Percentiles rank a stretch among this genome's conserved stretches.
Conservation (phyloP, 371 early-diverging fungal genomes). For the Haplosporangium sp. region DNA sequence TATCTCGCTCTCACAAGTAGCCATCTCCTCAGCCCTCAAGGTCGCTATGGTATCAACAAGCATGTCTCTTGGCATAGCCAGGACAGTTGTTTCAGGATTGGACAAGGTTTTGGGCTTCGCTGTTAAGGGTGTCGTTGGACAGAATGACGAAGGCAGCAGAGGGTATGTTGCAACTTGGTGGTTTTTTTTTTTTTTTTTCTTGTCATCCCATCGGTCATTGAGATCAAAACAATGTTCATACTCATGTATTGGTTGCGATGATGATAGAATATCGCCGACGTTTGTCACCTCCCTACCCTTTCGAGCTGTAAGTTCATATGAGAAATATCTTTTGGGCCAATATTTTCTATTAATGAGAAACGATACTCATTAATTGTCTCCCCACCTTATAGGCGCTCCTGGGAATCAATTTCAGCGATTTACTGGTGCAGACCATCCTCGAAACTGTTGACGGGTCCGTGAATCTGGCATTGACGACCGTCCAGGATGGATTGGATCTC, state of each 20-base stretch:
- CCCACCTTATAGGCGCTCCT: slow-evolving; percentile 40
- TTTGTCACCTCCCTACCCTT: slow-evolving; percentile 43
- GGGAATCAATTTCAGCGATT: slow-evolving; percentile 53
- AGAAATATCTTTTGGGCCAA: neutral
- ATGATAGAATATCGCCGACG: slow-evolving; percentile 36
- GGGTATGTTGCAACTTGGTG: slow-evolving; percentile 3
- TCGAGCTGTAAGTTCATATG: slow-evolving; percentile 50
- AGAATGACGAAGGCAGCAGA: slow-evolving; percentile 18
- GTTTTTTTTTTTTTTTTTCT: too few species aligned
- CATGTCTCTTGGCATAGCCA: slow-evolving; percentile 33
- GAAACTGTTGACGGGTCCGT: slow-evolving; percentile 53
- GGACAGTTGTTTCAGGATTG: slow-evolving; percentile 40
- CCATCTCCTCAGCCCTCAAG: slow-evolving; percentile 45
- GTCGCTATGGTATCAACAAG: slow-evolving; percentile 53
- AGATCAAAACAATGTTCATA: too few species aligned
- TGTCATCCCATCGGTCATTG: too few species aligned
- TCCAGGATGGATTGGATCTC: slow-evolving; percentile 49
- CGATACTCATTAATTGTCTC: too few species aligned
- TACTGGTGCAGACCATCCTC: slow-evolving; percentile 48
- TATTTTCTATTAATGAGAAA: neutral
- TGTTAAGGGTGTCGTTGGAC: slow-evolving; percentile 32
- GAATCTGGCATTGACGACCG: slow-evolving; percentile 37
- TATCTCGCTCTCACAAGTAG: slow-evolving; percentile 36
- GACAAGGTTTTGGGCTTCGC: slow-evolving; percentile 34
- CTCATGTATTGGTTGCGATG: too few species aligned